Conservation (phyloP, 306 rosid species). For the Betula pendula region DNA sequence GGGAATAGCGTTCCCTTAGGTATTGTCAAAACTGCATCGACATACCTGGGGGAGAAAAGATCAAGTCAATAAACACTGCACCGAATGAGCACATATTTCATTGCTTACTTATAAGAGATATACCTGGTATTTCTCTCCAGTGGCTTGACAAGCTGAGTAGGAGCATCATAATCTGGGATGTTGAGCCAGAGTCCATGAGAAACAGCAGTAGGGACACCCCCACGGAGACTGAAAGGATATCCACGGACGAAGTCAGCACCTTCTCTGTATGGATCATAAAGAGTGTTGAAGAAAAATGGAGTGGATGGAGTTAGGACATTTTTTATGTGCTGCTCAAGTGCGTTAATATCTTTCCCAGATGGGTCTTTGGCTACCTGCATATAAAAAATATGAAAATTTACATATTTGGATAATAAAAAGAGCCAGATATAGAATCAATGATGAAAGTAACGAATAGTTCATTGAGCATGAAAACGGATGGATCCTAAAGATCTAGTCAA, state of each 20-base stretch:
- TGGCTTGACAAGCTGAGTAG: constrained; percentile 90
- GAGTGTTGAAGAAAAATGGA: constrained; percentile 82
- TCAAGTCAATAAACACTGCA: too few relatives aligned
- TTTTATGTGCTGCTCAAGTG: constrained; percentile 89
- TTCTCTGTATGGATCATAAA: constrained; percentile 80
- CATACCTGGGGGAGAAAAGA: constrained; percentile 48
- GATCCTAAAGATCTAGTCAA: too few relatives aligned
- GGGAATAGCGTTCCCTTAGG: constrained; percentile 87
- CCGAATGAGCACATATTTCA: too few relatives aligned
- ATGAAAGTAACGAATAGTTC: too few relatives aligned
- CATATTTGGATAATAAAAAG: background rate
- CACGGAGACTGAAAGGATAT: constrained; percentile 84
- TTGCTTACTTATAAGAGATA: too few relatives aligned
- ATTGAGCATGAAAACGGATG: too few relatives aligned
- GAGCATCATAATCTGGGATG: constrained; percentile 89
- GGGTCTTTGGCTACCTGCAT: constrained; percentile 85
- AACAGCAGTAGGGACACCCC: constrained; percentile 70
- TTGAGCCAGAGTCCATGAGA: constrained; percentile 96
- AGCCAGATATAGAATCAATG: background rate
- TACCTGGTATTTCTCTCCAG: constrained; percentile 70
- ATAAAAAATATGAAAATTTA: background rate
- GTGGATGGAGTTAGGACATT: constrained; percentile 71
- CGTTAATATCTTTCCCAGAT: constrained; percentile 72
- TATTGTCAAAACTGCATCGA: constrained; percentile 79
- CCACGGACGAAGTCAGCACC: constrained; percentile 92